A percentile compares a stretch with the other conserved stretches of the same genome.
Conservation (phyloP, 139 green algal species). For the Volvox reticuliferus region DNA sequence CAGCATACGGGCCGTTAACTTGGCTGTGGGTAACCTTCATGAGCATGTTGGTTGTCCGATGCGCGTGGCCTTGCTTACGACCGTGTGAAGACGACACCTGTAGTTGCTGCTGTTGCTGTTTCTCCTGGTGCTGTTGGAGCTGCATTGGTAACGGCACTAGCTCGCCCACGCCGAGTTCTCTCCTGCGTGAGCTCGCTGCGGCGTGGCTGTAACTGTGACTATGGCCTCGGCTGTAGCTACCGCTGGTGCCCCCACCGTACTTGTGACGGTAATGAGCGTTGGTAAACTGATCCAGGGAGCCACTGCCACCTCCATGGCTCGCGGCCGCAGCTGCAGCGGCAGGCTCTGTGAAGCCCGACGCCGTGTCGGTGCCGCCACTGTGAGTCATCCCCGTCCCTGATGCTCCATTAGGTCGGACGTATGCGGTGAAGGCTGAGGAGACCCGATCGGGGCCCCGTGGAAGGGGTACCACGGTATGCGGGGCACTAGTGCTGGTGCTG, state of each 20-base stretch:
- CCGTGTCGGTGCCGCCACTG: neutral
- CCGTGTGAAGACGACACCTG: neutral
- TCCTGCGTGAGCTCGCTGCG: neutral
- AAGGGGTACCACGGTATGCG: neutral
- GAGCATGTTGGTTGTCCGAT: no score
- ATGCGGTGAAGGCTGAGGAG: constrained; percentile 37
- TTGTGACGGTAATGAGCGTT: neutral
- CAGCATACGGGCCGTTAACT: neutral
- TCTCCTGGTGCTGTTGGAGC: neutral
- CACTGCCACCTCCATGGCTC: constrained; percentile 23
- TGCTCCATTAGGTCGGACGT: neutral
- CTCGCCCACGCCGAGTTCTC: neutral
- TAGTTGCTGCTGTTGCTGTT: neutral
- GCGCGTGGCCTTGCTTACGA: neutral
- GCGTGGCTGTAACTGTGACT: neutral
- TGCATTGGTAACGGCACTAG: neutral
- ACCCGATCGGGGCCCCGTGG: neutral
- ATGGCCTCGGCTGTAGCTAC: neutral
- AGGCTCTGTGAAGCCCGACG: neutral
- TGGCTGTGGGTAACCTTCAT: neutral
- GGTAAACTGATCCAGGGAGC: neutral
- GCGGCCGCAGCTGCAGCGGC: neutral
- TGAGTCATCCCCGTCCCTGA: neutral
- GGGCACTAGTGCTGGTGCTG: constrained; percentile 15
- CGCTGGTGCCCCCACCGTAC: neutral